Base-by-base conservation (phyloP, 1,284 basidiomycete species). In the Leccinum pachyderme region DNA sequence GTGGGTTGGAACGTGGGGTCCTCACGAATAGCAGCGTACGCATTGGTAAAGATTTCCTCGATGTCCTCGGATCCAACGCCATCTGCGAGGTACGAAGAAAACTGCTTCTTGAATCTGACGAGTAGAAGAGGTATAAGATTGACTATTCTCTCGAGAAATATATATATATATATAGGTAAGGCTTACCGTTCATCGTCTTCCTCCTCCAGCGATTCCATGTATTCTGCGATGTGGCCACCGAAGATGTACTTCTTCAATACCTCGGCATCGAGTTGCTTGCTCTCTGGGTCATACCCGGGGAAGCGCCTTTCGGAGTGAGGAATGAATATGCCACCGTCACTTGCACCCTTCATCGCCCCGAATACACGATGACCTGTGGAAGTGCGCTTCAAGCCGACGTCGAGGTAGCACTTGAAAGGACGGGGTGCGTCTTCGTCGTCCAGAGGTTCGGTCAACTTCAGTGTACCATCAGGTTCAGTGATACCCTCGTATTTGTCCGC, bases 151-250 rank as follows among this genome's bases (percentile, higher is more conserved):
- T 45, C 32, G 28, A 8, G 28, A 8, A 6, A 39, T 15, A n/a
- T 5, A 37, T 9, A n/a, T 1, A n/a, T 3, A 12, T 5, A 24
- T 9, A 35, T 4, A 15, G 11, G 4, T 22, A 35, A 11, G 13
- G 72, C 81, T 60, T 64, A 84, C 84, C 95, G 84, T 79, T 98
- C 96, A 72, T 98, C 97, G 74, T 99, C 97, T 80, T 99, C 97
- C 84, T 99, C 97, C 80, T 99, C 97, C 58, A 99, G 81, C 51
- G 87, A 91, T 80, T 99, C 94, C 97, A 99, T 99, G 84, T 98
- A 99, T 78, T 99, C 97, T 59, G 97, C 93, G 59, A 99, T 89
- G 75, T 99, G 95, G 54, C 95, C 95, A 75, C 95, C 96, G 70
- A 85, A 94, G 75, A 99, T 99, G 82, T 99, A 99, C 79, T 95